Base-by-base conservation (phyloP, 2,329 filamentous ascomycete genomes). In the Ceratocystis alfenasii region DNA sequence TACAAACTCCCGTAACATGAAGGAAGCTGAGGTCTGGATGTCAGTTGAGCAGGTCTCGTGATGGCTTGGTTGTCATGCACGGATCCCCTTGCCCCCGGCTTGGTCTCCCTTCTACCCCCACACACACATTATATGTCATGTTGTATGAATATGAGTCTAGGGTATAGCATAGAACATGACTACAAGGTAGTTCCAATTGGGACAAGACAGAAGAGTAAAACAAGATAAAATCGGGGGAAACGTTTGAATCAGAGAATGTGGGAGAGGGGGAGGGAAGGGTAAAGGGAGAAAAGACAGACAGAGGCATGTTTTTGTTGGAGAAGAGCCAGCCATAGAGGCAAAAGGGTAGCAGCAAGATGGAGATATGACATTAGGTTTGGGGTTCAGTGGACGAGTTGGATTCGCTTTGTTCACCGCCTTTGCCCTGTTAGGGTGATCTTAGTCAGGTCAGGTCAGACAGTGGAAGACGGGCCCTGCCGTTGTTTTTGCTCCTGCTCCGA, bases 21-120 rank as follows among this genome's bases (percentile, higher is more conserved):
- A 20, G 46, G 8, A 70, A 68, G 64, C 74, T 71, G 66, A 75
- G 69, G 3, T 71, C 71, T 55, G 72, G 4, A n/a, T 10, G 17
- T 50, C 17, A 20, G 46, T 50, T 20, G 46, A 22, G 46, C 46
- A 50, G 46, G 53, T 57, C 53, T 57, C 53, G 53, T 57, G 53
- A 57, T 22, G 53, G 5, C 53, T 30, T 30, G 53, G 22, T 57
- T 57, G 22, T 57, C 22, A 57, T 57, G 53, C 53, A 57, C 53
- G 53, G 53, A 57, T 50, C 46, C 46, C 53, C 53, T 57, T 30
- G 22, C 12, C 53, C 53, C 22, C 28, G 53, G 22, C 4, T 17
- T 57, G 53, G 33, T n/a, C 53, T 57, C 10, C 22, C 28, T 25
- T 15, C 15, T 15, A 57, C 53, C 17, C 45, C 45, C 15, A 20